These are phyloP conservation scores for Xylaria sp. DNA, from an alignment of 2,329 filamentous ascomycete species.

Conservation along the genomic window DNA sequence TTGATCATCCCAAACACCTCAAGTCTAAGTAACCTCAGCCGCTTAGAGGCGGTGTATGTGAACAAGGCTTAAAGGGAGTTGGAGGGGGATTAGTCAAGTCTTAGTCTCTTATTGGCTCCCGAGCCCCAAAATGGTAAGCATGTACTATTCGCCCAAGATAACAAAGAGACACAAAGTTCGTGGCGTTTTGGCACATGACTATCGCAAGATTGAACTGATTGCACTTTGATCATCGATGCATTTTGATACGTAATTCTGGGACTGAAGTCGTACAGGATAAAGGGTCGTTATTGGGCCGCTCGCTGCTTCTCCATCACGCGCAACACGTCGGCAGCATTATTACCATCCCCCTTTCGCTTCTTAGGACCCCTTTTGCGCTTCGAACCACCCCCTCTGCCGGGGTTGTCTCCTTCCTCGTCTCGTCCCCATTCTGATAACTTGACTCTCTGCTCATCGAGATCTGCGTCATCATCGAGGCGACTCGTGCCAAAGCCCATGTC, in stretches of 20 bases:
- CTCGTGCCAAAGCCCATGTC: slow-evolving; percentile 94
- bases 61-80: background rate
- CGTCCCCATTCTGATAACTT: slow-evolving; percentile 71
- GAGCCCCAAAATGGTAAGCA: slow-evolving; percentile 4
- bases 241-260: background rate
- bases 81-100: background rate
- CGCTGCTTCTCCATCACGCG: slow-evolving; percentile 72
- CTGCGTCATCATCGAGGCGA: slow-evolving; percentile 85
- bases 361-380: slow-evolving; percentile 74
- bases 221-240: background rate
- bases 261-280: background rate
- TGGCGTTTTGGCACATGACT: background rate
- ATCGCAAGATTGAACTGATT: background rate
- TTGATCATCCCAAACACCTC: background rate
- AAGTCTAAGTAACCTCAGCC: background rate
- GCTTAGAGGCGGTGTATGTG: background rate
- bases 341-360: slow-evolving; percentile 78
- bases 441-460: slow-evolving; percentile 70
- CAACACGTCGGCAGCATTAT: slow-evolving; percentile 81
- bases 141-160: background rate
- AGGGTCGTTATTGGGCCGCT: slow-evolving; percentile 37
- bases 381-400: slow-evolving; percentile 50
- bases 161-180: background rate
- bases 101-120: slow-evolving; percentile 13
- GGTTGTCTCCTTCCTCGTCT: slow-evolving; percentile 55